Percentiles rank a stretch among this genome's conserved stretches.
Conservation (phyloP, 1,139 yeast species). For the Suhomyces atakaporum region DNA sequence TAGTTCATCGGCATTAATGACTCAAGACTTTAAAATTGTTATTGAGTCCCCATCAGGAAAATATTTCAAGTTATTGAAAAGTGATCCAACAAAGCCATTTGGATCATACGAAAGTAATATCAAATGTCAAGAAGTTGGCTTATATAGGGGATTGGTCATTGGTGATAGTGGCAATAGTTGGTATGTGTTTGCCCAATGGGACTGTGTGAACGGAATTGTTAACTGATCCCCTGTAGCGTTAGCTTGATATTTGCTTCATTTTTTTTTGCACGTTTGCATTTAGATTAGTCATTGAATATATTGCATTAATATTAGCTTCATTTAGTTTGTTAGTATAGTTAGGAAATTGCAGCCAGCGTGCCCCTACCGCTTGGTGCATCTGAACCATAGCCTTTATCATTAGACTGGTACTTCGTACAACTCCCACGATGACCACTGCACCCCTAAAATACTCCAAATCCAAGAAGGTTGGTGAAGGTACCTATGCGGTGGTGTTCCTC, state of each 20-base stretch:
- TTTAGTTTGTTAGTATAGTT: neutral
- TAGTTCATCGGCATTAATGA: conserved; percentile 37
- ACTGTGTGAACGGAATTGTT: conserved; percentile 42
- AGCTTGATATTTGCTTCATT: neutral
- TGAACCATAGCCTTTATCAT: too few species aligned
- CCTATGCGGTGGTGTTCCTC: conserved; percentile 94
- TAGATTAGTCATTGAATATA: conserved; percentile 6
- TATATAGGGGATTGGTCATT: conserved; percentile 80
- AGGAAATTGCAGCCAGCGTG: too few species aligned
- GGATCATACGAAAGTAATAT: conserved; percentile 62
- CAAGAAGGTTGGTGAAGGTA: conserved; percentile 96
- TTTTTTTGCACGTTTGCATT: conserved; percentile 10
- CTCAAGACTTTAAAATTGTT: conserved; percentile 57
- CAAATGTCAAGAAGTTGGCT: conserved; percentile 69
- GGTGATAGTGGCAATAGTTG: conserved; percentile 81
- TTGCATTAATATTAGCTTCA: conserved; percentile 3
- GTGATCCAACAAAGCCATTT: conserved; percentile 45
- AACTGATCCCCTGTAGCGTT: conserved; percentile 4
- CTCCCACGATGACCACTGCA: conserved; percentile 3
- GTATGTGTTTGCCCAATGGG: conserved; percentile 95
- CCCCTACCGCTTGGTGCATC: too few species aligned
- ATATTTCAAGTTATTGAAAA: conserved; percentile 58
- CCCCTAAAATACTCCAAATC: conserved; percentile 49
- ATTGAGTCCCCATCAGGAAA: conserved; percentile 86
- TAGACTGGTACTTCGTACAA: neutral